Evolutionary conservation across 1,139 yeast genomes (phyloP), one percentile per base, ranked within the genome.

Genomic region (Yamadazyma diospyri): DNA sequence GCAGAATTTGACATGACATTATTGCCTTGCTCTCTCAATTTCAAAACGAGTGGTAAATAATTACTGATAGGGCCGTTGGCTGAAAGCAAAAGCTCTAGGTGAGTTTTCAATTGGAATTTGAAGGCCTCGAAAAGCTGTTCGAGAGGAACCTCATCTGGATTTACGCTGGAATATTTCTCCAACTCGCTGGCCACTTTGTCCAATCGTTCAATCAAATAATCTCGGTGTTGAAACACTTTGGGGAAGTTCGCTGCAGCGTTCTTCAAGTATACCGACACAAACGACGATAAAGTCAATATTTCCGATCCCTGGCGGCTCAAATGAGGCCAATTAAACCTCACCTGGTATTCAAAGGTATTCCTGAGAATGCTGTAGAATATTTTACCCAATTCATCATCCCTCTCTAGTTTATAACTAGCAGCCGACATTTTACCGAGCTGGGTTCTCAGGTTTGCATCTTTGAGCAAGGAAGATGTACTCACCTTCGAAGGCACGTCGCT

Each of bases 1-100:
- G 68, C 57, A 39, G 46, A 51, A 36, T 53, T 57, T 7, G 57
- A 38, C 72, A 67, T 63, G 16, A 65, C 49, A 42, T 66, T 67
- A 45, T 68, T 68, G 6, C 70, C 74, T 37, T 55, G 61, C 42
- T 68, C 74, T 34, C 73, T 49, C 13, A 64, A 50, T 32, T 45
- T 43, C 21, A 37, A 32, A 3, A 61, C 46, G 8, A 33, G 19
- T 7, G 14, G 14, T 11, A 23, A 19, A 19, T 22, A 20, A 15
- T 25, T 18, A 16, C 21, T 18, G 10, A 27, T 17, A 7, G 30
- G 17, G 4, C 28, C 28, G 3, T 17, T 11, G 10, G 23, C 25
- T 2, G 29, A 18, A 2, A 30, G 4, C 9, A 30, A 18, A 3
- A 44, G 24, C 26, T 43, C 46, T 13, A 45, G 30, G 34, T 45